phyloP scores from a whole-genome alignment of 1,284 basidiomycete genomes.

The Trichosporon asahii region DNA sequence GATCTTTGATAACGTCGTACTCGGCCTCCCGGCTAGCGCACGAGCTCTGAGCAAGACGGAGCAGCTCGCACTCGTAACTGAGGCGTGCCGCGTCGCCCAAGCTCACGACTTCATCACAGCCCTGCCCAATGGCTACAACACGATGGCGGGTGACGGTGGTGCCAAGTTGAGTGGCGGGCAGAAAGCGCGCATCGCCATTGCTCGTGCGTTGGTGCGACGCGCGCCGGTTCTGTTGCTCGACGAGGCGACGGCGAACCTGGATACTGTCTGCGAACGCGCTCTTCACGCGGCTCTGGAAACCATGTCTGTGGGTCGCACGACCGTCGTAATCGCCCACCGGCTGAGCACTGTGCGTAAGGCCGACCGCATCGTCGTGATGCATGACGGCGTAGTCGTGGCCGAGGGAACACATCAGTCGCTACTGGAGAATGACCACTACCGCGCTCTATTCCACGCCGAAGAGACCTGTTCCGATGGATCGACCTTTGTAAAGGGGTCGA shows the following conservation, averaged over 20 bases:
- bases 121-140: constrained; percentile 80
- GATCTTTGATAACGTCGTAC: constrained; percentile 89
- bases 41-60: constrained; percentile 72
- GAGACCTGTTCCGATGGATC: not conserved
- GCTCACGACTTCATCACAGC: constrained; percentile 77
- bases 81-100: not conserved
- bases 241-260: constrained; percentile 64
- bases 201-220: constrained; percentile 53
- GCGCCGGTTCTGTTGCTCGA: constrained; percentile 55
- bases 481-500: not conserved
- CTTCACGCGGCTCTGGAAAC: constrained; percentile 80
- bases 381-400: not conserved
- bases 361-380: not conserved
- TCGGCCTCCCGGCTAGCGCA: constrained; percentile 70
- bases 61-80: constrained; percentile 89
- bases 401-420: not conserved
- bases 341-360: not conserved
- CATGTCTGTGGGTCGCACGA: not conserved
- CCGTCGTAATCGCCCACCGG: not conserved
- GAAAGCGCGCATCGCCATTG: constrained; percentile 55
- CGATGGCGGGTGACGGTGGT: constrained; percentile 46
- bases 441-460: not conserved
- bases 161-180: constrained; percentile 49
- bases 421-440: not conserved
- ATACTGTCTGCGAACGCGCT: constrained; percentile 78